These are phyloP conservation scores for Orbilia javanica DNA, from an alignment of 2,329 filamentous ascomycete species.

Conservation along the genomic window DNA sequence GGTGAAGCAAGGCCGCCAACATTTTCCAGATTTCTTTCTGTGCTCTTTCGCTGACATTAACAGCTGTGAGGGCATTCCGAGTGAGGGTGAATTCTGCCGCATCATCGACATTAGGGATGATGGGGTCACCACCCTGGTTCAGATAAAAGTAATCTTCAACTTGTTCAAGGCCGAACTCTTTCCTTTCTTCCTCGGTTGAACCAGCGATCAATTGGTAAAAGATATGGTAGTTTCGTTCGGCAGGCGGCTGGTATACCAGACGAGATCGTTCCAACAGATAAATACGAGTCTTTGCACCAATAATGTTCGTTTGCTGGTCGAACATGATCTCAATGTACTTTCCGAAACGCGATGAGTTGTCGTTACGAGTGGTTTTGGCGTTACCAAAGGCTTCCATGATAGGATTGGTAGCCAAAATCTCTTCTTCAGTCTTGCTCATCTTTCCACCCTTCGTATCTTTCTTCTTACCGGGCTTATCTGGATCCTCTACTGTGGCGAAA, in stretches of 20 bases:
- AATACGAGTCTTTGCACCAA: constrained; percentile 95
- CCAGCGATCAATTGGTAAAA: constrained; percentile 98
- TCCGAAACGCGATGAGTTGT: constrained; percentile 98
- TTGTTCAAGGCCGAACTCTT: constrained; percentile 81
- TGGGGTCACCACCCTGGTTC: constrained; percentile 91
- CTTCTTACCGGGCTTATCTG: constrained; percentile 84
- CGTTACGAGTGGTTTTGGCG: constrained; percentile 98
- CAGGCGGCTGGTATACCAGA: constrained; percentile 95
- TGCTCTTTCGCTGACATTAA: constrained; percentile 80
- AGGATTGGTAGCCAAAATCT: constrained; percentile 96
- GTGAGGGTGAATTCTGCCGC: constrained; percentile 93
- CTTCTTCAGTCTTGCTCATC: constrained; percentile 98
- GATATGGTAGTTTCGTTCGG: constrained; percentile 98
- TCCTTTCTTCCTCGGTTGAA: constrained; percentile 83
- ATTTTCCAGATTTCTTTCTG: constrained; percentile 90
- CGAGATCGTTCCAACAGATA: constrained; percentile 95
- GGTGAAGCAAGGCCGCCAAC: constrained; percentile 88
- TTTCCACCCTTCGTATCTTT: constrained; percentile 76
- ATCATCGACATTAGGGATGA: constrained; percentile 95
- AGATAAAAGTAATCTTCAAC: constrained; percentile 95
- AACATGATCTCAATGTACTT: constrained; percentile 99
- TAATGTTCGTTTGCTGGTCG: constrained; percentile 92
- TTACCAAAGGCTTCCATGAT: constrained; percentile 99
- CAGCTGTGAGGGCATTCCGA: constrained; percentile 84
- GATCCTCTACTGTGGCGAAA: constrained; percentile 95